Conservation (phyloP, 805 yeast genomes). For the Yarrowia sp. region DNA sequence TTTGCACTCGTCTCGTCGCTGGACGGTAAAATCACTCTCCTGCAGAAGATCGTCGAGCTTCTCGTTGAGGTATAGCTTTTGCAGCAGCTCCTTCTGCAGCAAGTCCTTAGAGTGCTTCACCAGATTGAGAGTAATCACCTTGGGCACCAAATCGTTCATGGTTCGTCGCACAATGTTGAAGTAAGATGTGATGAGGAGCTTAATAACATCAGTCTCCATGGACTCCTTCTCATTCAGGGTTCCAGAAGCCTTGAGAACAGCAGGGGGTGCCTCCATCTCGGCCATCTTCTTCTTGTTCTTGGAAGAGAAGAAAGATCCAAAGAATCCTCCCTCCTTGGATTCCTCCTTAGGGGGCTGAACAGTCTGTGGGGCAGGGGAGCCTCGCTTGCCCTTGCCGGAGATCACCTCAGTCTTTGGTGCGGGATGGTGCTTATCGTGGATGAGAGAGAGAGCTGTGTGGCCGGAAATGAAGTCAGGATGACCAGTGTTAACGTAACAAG, state of each 20-base stretch:
- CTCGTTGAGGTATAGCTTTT: constrained; percentile 77
- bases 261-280: constrained; percentile 95
- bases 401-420: constrained; percentile 36
- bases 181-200: constrained; percentile 83
- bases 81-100: constrained; percentile 86
- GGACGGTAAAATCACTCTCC: constrained; percentile 88
- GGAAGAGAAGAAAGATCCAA: constrained; percentile 90
- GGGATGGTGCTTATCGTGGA: constrained; percentile 80
- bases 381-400: constrained; percentile 53
- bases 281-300: constrained; percentile 91
- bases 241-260: constrained; percentile 87
- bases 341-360: constrained; percentile 37
- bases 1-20: constrained; percentile 88
- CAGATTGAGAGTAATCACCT: constrained; percentile 88
- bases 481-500: constrained; percentile 93
- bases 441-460: constrained; percentile 89
- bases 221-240: constrained; percentile 90
- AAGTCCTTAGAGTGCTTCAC: constrained; percentile 77
- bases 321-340: constrained; percentile 71
- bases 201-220: constrained; percentile 94
- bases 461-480: constrained; percentile 96
- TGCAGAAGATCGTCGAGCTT: constrained; percentile 69
- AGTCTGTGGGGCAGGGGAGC: constrained; percentile 60
- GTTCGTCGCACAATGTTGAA: constrained; percentile 91
- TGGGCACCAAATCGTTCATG: constrained; percentile 88